Evolutionary conservation across 768 basidiomycete species (phyloP), one percentile per base, ranked within the genome.

Genomic region (Kwoniella shandongensis): DNA sequence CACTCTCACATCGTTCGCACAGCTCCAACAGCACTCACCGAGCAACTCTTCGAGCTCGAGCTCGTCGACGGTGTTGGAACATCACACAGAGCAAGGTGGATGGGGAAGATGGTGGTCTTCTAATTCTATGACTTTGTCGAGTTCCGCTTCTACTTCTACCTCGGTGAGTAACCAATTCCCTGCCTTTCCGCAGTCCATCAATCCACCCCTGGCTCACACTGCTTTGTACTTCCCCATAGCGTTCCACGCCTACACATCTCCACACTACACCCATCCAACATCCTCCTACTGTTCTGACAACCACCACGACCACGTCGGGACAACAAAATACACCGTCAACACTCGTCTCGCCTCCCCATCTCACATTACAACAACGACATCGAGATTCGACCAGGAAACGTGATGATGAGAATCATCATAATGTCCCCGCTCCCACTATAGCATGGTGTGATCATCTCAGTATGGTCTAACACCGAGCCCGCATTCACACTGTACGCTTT

Each of bases 371-470:
- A 49, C 18, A 53, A 29, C 22, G 25, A 17, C 22, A 30, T n/a
- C n/a, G n/a, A 53, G 5, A 38, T 38, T 38, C 50, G 50, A 41
- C n/a, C 15, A 18, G 3, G 35, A 55, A 5, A 25, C 18, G 44
- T 26, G 35, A 36, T 25, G 17, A 18, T 50, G n/a, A 38, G 10
- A 36, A 18, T 29, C 2, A 12, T 22, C 39, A 30, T 44, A 17
- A 42, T 53, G 41, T 18, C 40, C 32, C 53, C 42, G 20, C 22
- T 27, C 57, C 57, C 15, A 59, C 57, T 3, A 53, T 59, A 39
- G 51, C 50, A 22, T 59, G 57, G 57, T 46, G 47, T 25, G 57
- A 59, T 53, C 26, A 53, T 32, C 51, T 59, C n/a, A 53, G 51
- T 15, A 59, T 59, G 57, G 45, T 59, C 4, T 59, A 39, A n/a